Base-by-base conservation (phyloP, 2,329 filamentous ascomycete genomes). In the Cladosporium sphaerospermum region DNA sequence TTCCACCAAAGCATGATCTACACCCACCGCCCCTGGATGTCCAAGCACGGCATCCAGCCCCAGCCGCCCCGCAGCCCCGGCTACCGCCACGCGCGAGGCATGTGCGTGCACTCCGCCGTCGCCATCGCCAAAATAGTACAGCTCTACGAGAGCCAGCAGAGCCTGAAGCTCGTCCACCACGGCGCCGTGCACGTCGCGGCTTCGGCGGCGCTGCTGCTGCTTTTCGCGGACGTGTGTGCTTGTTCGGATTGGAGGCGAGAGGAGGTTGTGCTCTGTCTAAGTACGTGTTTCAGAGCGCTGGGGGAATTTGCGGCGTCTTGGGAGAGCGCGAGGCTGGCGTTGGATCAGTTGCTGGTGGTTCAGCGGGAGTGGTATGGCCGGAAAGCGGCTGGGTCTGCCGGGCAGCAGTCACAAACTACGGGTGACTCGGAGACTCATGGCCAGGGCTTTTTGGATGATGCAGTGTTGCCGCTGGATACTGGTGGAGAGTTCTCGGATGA, bases 21-120 rank as follows among this genome's bases (percentile, higher is more conserved):
- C 40, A 37, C 48, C 14, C 48, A 52, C 34, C 47, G 48, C 23
- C 37, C 48, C 9, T 52, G 48, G 48, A 52, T 52, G 48, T 52
- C 48, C 23, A 32, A 31, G 40, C 37, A 39, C 13, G n/a, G 5
- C 4, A 11, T 52, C n/a, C 48, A 52, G 16, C 48, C 48, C 23
- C 34, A 52, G 6, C 48, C 48, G 10, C 48, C 48, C 4, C 48
- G 18, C 41, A 40, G 39, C 6, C 48, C 39, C 28, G 48, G 48
- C 8, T 44, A 28, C 9, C 33, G 39, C 4, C 48, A 52, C 34
- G 48, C 48, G 16, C 37, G 48, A 19, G 18, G 28, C 9, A 52
- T 44, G 28, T 52, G 48, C 19, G 28, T 52, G 11, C 33, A 52
- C 10, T 52, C 48, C 31, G 48, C 48, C 13, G 14, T 43, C 18